These are phyloP conservation scores for Clavispora carvajalis DNA, from an alignment of 805 yeast species.

Conservation along the genomic window DNA sequence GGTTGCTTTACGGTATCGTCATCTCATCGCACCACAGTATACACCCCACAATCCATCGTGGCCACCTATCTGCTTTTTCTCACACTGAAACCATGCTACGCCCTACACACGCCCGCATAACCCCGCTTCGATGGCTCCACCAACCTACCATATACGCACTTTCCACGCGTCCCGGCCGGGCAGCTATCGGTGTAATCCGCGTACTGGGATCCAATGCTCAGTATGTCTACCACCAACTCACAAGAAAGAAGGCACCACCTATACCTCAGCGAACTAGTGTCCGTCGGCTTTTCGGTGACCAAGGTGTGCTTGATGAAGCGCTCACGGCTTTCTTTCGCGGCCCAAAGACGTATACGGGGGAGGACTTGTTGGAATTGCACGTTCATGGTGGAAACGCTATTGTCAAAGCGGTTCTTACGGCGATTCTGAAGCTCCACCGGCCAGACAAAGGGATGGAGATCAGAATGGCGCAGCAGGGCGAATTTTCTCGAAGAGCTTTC, in stretches of 20 bases:
- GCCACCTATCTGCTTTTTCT: too few relatives aligned
- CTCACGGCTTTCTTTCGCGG: constrained; percentile 60
- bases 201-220: constrained; percentile 67
- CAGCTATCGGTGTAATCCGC: constrained; percentile 86
- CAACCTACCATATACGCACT: constrained; percentile 82
- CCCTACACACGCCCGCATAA: background rate
- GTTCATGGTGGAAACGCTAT: constrained; percentile 93
- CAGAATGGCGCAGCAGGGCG: constrained; percentile 89
- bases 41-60: background rate
- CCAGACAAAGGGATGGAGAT: constrained; percentile 38
- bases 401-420: constrained; percentile 56
- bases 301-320: constrained; percentile 66
- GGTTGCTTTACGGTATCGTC: background rate
- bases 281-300: constrained; percentile 48
- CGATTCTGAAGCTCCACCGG: constrained; percentile 52
- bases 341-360: constrained; percentile 89
- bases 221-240: constrained; percentile 42
- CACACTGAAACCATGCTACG: background rate
- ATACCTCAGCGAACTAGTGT: constrained; percentile 52
- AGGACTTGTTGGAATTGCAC: constrained; percentile 84
- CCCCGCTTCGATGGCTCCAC: background rate
- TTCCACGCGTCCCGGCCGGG: constrained; percentile 73
- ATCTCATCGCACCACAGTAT: constrained; percentile 1
- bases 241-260: constrained; percentile 36
- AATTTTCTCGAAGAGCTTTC: constrained; percentile 83